Evolutionary conservation across 2,329 filamentous ascomycete species (phyloP), one percentile per base, ranked within the genome.

Genomic region (Cryphonectria nitschkei): DNA sequence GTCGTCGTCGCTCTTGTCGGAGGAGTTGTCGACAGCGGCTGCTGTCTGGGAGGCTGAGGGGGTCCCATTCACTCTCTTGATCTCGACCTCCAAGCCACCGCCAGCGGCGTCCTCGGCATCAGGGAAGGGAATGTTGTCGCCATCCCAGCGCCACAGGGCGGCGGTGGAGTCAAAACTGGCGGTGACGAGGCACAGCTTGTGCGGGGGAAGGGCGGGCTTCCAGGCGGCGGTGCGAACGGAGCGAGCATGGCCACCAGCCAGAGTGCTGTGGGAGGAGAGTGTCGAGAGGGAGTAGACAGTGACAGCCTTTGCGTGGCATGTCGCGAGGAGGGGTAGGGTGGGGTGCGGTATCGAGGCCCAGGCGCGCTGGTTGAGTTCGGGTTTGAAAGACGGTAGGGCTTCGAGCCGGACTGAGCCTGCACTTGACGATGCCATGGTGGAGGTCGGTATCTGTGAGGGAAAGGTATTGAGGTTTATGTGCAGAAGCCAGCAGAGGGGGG

Each of bases 101-200:
- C n/a, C 56, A 16, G 22, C 63, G 16, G 63, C 63, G 3, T 73
- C 75, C 3, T 64, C 70, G 29, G 70, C 68, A 16, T 56, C 73
- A 37, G 68, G 43, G 50, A 72, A 54, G 71, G 70, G 79, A 11
- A 80, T 80, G 56, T 65, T 71, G 67, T 85, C 84, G 74, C 86
- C 85, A 75, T 89, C 88, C 82, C 87, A 90, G 74, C 88, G 90
- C 95, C 90, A 97, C 76, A 93, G 88, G 13, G 94, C 96, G 1
- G 95, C 95, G 1, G 93, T 97, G 22, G 93, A 92, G 80, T 99
- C 96, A 79, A 99, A 99, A 79, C 92, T 96, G 4, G 94, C 96
- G 0, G 95, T 97, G 6, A 95, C 95, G 22, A 98, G 87, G 61
- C 95, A 93, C 69, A 93, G 90, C 78, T 90, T 89, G 73, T 85